Base-by-base conservation (phyloP, 495 filamentous ascomycete species). In the Tuber borchii region DNA sequence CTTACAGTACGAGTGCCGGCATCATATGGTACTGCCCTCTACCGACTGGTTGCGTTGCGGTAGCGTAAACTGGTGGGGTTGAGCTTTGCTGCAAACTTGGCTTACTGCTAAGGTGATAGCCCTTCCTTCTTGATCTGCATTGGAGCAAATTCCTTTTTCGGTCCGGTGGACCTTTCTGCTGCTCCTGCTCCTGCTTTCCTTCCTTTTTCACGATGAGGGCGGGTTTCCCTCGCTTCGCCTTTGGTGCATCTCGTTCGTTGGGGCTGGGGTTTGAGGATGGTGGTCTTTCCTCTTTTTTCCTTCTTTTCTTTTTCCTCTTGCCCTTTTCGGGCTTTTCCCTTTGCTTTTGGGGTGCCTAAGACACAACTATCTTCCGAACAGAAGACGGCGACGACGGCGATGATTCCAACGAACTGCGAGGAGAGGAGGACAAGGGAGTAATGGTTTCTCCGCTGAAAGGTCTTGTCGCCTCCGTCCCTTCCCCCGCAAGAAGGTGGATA, bases 201-300 rank as follows among this genome's bases (percentile, higher is more conserved):
- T 78, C 78, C 77, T 79, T 78, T 61, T 61, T 74, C 71, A 48
- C 71, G 69, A 77, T 74, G 77, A 51, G 42, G 72, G 74, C 42
- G 40, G 43, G 42, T 74, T 73, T 69, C 73, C 56, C 56, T 65
- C 56, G 56, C 56, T 65, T 31, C 56, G 56, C 56, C 56, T 31
- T 10, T 17, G 26, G n/a, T 17, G 56, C n/a, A 65, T 61, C 14
- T 61, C 56, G n/a, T 61, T 31, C 56, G 56, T 26, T 61, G 56
- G 31, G 56, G 56, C 56, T 61, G 56, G 26, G 51, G n/a, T 61
- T 61, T 14, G 56, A 61, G 42, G 8, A 46, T 12, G 16, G 45
- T 6, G 31, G n/a, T 61, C 26, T 65, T 16, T 65, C 51, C 26
- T 17, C 56, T 31, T 65, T 65, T 2, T 1, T n/a, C 8, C 9